Evolutionary conservation across 2,329 filamentous ascomycete species (phyloP).

Genomic region (Xylariaceae sp.): DNA sequence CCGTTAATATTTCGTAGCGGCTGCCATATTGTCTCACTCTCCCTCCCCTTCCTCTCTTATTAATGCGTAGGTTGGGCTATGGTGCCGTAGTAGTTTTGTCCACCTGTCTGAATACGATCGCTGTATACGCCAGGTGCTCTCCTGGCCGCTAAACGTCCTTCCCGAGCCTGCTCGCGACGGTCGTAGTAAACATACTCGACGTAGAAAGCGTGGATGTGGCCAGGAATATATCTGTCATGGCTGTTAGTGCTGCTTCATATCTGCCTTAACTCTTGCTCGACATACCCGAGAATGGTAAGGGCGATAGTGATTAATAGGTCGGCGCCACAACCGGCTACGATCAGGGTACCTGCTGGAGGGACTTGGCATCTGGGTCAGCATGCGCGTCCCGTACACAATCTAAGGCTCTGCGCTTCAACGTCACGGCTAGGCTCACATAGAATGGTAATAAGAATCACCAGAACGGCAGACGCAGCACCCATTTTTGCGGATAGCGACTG

Average conservation of each 20-base stretch:
- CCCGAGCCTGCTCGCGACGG: slow-evolving; percentile 66
- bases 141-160: slow-evolving; percentile 60
- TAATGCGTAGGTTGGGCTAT: slow-evolving; percentile 45
- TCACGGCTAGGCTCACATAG: slow-evolving; percentile 49
- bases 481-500: too few relatives aligned
- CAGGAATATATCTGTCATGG: slow-evolving; percentile 68
- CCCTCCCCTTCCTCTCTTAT: slow-evolving; percentile 8
- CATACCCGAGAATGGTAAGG: slow-evolving; percentile 68
- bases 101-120: slow-evolving; percentile 74
- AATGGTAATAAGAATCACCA: slow-evolving; percentile 59
- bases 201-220: slow-evolving; percentile 82
- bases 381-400: slow-evolving; percentile 27
- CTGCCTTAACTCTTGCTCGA: slow-evolving; percentile 7
- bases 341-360: slow-evolving; percentile 68
- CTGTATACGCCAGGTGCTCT: slow-evolving; percentile 73
- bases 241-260: not conserved
- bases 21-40: slow-evolving; percentile 5
- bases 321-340: slow-evolving; percentile 68
- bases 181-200: slow-evolving; percentile 84
- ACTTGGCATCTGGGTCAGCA: slow-evolving; percentile 50
- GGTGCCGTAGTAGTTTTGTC: slow-evolving; percentile 68
- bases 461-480: slow-evolving; percentile 55
- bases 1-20: too few relatives aligned
- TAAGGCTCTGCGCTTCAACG: not conserved
- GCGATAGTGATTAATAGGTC: slow-evolving; percentile 72